A percentile compares a stretch with the other conserved stretches of the same genome.
Evolutionary conservation across 345 rosid genomes (phyloP).

Genomic region (Rhodamnia argentea): DNA sequence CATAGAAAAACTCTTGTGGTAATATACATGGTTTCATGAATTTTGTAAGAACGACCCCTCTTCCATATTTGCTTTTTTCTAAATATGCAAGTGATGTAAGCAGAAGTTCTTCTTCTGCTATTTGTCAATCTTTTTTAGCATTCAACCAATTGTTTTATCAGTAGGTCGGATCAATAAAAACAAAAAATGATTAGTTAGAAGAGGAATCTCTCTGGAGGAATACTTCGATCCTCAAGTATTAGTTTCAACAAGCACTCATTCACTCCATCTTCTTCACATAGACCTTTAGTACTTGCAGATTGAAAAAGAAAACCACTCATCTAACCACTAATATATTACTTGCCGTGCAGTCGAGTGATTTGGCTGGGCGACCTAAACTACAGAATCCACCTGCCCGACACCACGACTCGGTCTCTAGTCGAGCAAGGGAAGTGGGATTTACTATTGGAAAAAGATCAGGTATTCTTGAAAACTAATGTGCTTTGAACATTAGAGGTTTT

Average conservation of each 20-base stretch:
- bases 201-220: neutral
- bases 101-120: neutral
- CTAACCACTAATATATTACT: neutral
- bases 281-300: neutral
- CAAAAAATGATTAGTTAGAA: neutral
- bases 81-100: neutral
- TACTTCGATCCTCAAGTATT: neutral
- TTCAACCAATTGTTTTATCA: neutral
- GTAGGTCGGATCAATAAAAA: neutral
- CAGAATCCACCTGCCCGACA: slow-evolving; percentile 8
- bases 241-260: neutral
- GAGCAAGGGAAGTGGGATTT: slow-evolving; percentile 3
- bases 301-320: neutral
- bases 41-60: neutral
- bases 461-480: neutral
- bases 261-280: neutral
- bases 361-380: slow-evolving; percentile 15
- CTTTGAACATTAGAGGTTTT: neutral
- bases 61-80: neutral
- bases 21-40: neutral
- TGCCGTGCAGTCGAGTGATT: slow-evolving; percentile 5
- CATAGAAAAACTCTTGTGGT: neutral
- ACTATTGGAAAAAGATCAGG: slow-evolving; percentile 9
- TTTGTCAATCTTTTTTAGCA: neutral
- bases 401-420: slow-evolving; percentile 4